phyloP scores from a whole-genome alignment of 2,329 filamentous ascomycete species.

The Dothistroma pini region DNA sequence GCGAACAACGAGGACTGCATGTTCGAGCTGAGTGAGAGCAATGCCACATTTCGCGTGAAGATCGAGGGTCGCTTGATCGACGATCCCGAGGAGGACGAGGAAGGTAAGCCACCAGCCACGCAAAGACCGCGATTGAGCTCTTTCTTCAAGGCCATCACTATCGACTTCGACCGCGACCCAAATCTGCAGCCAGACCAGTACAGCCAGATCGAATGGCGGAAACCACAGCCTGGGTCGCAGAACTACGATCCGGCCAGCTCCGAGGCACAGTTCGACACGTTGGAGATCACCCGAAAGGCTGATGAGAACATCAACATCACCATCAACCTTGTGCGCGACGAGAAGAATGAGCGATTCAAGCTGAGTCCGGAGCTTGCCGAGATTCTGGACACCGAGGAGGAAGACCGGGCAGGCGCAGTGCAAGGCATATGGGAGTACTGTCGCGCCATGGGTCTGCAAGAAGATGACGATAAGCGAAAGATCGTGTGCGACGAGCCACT shows the following conservation, averaged over 20 bases:
- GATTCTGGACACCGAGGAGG: constrained; percentile 80
- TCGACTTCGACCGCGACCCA: constrained; percentile 54
- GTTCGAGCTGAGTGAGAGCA: constrained; percentile 77
- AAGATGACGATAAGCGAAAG: constrained; percentile 90
- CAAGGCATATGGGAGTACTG: constrained; percentile 97
- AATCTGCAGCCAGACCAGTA: constrained; percentile 65
- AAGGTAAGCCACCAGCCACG: constrained; percentile 43
- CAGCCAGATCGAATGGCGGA: constrained; percentile 78
- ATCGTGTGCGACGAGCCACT: constrained; percentile 86
- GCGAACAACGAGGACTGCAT: constrained; percentile 58
- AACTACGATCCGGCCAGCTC: constrained; percentile 51
- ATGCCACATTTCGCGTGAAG: constrained; percentile 83
- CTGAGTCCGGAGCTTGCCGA: constrained; percentile 76
- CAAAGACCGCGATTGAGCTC: constrained; percentile 63
- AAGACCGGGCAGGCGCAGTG: constrained; percentile 80
- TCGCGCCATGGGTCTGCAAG: constrained; percentile 76
- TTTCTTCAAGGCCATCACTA: constrained; percentile 76
- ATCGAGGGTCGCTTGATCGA: constrained; percentile 82
- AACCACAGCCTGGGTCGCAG: constrained; percentile 56
- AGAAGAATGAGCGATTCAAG: constrained; percentile 78
- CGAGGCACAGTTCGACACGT: constrained; percentile 78
- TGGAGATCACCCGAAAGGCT: constrained; percentile 85
- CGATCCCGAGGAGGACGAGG: constrained; percentile 50
- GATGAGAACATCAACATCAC: constrained; percentile 92
- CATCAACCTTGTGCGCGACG: constrained; percentile 79